These are phyloP conservation scores for Rhizopogon salebrosus DNA, from an alignment of 768 basidiomycete species.

Conservation along the genomic window DNA sequence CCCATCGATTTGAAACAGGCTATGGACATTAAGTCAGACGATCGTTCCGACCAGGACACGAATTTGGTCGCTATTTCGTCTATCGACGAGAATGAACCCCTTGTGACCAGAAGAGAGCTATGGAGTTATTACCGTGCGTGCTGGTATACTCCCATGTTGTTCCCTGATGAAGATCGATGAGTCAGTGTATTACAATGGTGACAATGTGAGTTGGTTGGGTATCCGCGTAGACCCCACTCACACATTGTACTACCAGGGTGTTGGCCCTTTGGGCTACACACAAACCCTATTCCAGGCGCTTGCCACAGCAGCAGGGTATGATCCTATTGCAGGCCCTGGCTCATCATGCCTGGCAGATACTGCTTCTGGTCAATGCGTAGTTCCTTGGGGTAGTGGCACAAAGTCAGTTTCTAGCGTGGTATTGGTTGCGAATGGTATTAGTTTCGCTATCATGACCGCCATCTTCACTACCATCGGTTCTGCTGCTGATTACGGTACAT, in stretches of 20 bases:
- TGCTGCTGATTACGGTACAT: constrained; percentile 33
- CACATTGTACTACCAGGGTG: constrained; percentile 40
- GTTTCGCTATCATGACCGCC: constrained; percentile 75
- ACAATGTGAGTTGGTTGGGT: constrained; percentile 47
- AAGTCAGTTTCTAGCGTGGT: constrained; percentile 74
- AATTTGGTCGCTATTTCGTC: constrained; percentile 32
- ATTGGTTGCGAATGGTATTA: constrained; percentile 70
- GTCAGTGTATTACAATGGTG: constrained; percentile 79
- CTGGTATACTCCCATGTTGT: neutral
- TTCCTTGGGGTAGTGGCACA: constrained; percentile 72
- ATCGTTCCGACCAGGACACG: neutral
- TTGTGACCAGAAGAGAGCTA: constrained; percentile 67
- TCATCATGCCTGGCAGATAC: constrained; percentile 55
- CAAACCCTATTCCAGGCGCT: constrained; percentile 73
- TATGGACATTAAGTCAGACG: constrained; percentile 6
- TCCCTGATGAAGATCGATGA: neutral
- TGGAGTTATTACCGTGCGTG: constrained; percentile 76
- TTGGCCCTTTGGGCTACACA: constrained; percentile 63
- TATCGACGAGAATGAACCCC: constrained; percentile 50
- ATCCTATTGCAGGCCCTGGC: constrained; percentile 64
- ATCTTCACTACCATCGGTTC: constrained; percentile 76
- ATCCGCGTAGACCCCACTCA: neutral
- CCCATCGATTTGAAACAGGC: constrained; percentile 6
- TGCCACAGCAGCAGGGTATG: constrained; percentile 68
- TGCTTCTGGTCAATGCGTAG: constrained; percentile 69